Evolutionary conservation across 257 asterid genomes (phyloP), one percentile per base, ranked within the genome.

Genomic region (Leptodermis oblonga): DNA sequence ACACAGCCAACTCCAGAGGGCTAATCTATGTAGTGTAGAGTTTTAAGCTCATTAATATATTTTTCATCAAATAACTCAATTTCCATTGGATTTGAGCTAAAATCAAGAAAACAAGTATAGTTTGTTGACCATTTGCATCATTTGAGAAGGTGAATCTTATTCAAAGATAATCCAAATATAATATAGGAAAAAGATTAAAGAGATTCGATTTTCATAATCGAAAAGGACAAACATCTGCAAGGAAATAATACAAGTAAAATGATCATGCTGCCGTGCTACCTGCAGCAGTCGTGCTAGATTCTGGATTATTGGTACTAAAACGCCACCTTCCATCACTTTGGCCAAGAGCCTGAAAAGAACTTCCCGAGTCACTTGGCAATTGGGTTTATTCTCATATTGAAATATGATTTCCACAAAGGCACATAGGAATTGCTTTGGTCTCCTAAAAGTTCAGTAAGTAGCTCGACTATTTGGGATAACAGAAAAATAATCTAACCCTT

Each of bases 261-360:
- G 26, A 14, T 42, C 22, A 11, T 5, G 1, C 15, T 18, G 23
- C 12, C 52, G 46, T 68, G 52, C 60, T 59, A 89, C 99, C 99
- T 51, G 99, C 97, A 80, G 99, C 97, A 45, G 77, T 82, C 80
- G 79, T 82, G 73, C 99, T 94, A 70, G 96, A 86, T 76, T 91
- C 88, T 4, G 97, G 96, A 72, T 89, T 87, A 83, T 79, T 83
- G 77, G 96, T 78, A 82, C 82, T 92, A 74, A 86, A 83, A 64
- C 93, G 93, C 98, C 98, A 94, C 80, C 92, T 91, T 77, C 98
- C 98, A 85, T 94, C 99, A 86, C 98, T 94, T 79, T 92, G 97
- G 80, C 99, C 76, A 64, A 94, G 97, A 80, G 96, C 91, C 99
- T 94, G 82, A 59, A 67, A 75, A 66, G 65, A 74, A 73, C 53